Evolutionary conservation across 1,139 yeast species (phyloP), one percentile per base, ranked within the genome.

Genomic region (Oligophagozyma castellii): DNA sequence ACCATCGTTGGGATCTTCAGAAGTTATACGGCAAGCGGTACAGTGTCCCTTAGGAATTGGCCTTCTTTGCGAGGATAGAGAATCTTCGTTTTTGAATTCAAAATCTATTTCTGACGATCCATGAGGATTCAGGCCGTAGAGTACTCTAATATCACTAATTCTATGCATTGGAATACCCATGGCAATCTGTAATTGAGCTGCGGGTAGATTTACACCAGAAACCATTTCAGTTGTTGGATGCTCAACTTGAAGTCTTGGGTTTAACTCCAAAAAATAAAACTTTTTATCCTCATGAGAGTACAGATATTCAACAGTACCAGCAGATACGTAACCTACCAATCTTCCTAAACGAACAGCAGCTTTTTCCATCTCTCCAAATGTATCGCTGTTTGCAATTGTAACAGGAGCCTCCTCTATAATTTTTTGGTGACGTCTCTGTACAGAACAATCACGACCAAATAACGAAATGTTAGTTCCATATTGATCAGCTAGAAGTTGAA

Each of bases 211-310:
- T 32, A 89, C 96, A 42, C 98, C 98, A 16, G 94, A 78, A 33
- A 83, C 98, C 98, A 89, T 89, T 64, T 89, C 98, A 24, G 98
- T 89, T 30, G 98, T 89, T 48, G 98, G 98, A 67, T 89, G 98
- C 67, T 89, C 98, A 39, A 89, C 98, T 66, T 89, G 98, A 55
- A 89, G 69, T 67, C 98, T 79, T 48, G 98, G 98, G 58, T 89
- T 89, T 54, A 89, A 69, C 62, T 89, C 98, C 55, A 89, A 68
- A 57, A 89, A 89, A 66, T 84, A 89, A 56, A 86, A 89, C 56
- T 86, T 84, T 58, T 86, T 89, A 42, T 89, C 95, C 32, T 80
- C 72, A 54, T 84, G 89, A 13, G 95, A 83, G 56, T 89, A 89
- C 47, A 89, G 69, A 59, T 89, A 89, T 61, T 89, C 98, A 30